A percentile compares a stretch with the other conserved stretches of the same genome.
phyloP scores from a whole-genome alignment of 768 basidiomycete genomes.

The Auriscalpium orientale region DNA sequence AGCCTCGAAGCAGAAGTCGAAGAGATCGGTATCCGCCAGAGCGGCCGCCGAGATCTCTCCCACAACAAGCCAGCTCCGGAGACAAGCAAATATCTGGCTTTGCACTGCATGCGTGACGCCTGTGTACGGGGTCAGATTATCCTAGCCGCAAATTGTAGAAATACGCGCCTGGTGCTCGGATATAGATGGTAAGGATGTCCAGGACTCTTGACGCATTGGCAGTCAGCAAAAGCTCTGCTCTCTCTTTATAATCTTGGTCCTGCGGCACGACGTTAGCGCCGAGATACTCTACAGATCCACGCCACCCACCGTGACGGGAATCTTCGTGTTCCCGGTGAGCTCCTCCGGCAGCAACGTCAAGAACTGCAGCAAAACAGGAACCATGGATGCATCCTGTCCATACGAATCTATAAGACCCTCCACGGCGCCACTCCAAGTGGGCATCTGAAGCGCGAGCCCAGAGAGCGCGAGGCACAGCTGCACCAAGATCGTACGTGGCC shows the following conservation, averaged over 20 bases:
- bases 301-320: conserved; percentile 75
- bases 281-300: neutral
- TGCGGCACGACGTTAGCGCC: conserved; percentile 20
- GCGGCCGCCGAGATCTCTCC: conserved; percentile 68
- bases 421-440: conserved; percentile 77
- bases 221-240: conserved; percentile 55
- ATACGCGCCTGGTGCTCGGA: conserved; percentile 73
- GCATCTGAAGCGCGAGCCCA: conserved; percentile 85
- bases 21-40: conserved; percentile 71
- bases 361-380: conserved; percentile 82
- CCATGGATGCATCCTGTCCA: conserved; percentile 77
- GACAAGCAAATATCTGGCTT: conserved; percentile 72
- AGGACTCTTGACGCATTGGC: conserved; percentile 66
- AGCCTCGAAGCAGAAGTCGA: conserved; percentile 78
- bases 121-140: conserved; percentile 23
- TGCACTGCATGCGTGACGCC: conserved; percentile 80
- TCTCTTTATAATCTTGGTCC: conserved; percentile 71
- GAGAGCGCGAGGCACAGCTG: conserved; percentile 88
- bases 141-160: neutral
- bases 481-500: conserved; percentile 77
- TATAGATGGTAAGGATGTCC: conserved; percentile 78
- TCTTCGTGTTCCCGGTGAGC: conserved; percentile 70
- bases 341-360: conserved; percentile 90
- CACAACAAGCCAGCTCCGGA: conserved; percentile 81
- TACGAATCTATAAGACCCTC: conserved; percentile 76